These are phyloP conservation scores for Aureobasidium melanogenum DNA, from an alignment of 2,329 filamentous ascomycete species.

Conservation along the genomic window DNA sequence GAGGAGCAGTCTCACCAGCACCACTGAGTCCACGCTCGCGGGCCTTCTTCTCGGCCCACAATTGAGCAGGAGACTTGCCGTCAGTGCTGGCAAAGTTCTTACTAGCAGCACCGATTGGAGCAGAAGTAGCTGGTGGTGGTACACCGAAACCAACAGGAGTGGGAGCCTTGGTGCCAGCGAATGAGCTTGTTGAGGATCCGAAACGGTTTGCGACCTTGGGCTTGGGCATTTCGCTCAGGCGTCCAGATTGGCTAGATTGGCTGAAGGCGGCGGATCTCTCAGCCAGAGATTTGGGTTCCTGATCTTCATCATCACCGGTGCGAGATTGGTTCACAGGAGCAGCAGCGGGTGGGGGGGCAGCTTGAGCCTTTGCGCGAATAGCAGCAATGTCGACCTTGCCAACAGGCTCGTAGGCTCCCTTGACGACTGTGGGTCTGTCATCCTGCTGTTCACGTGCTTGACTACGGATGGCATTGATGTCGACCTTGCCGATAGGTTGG, in stretches of 20 bases:
- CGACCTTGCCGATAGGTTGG: slow-evolving; percentile 93
- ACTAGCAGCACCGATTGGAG: slow-evolving; percentile 70
- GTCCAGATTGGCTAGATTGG: slow-evolving; percentile 61
- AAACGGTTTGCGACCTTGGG: slow-evolving; percentile 93
- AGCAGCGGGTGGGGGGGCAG: slow-evolving; percentile 26
- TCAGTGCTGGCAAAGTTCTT: slow-evolving; percentile 90
- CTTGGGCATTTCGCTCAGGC: slow-evolving; percentile 81
- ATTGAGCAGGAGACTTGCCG: slow-evolving; percentile 90
- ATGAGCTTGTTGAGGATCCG: slow-evolving; percentile 56
- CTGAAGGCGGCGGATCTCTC: slow-evolving; percentile 69
- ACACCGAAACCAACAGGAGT: slow-evolving; percentile 60
- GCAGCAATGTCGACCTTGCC: slow-evolving; percentile 97
- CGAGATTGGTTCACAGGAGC: slow-evolving; percentile 34
- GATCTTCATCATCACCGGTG: slow-evolving; percentile 34
- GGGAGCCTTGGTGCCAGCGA: slow-evolving; percentile 83
- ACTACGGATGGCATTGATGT: slow-evolving; percentile 81
- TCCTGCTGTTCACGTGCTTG: slow-evolving; percentile 60
- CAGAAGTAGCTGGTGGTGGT: slow-evolving; percentile 50
- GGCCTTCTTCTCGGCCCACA: slow-evolving; percentile 97
- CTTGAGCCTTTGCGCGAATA: slow-evolving; percentile 76
- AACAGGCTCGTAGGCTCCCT: slow-evolving; percentile 87
- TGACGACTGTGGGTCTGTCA: slow-evolving; percentile 74
- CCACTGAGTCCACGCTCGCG: slow-evolving; percentile 56
- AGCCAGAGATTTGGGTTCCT: slow-evolving; percentile 55
- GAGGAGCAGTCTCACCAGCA: slow-evolving; percentile 39